phyloP scores from a whole-genome alignment of 164 flowering plant genomes.

The Hamamelis virginiana region DNA sequence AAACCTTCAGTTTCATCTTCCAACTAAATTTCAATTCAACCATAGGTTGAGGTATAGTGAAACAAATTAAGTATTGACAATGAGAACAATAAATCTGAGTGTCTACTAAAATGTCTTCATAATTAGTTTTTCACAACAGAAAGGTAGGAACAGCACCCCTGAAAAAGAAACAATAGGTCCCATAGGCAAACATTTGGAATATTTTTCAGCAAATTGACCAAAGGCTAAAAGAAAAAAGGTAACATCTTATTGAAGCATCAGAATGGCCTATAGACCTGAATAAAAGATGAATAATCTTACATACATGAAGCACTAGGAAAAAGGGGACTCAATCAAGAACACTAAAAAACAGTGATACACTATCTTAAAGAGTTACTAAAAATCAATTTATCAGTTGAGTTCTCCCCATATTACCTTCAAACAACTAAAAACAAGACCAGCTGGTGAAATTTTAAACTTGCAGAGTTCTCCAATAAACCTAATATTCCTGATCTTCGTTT shows the following conservation, averaged over 20 bases:
- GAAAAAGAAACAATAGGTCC: no score
- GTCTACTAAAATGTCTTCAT: not conserved
- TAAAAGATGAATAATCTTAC: not conserved
- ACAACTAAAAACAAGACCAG: slow-evolving; percentile 82
- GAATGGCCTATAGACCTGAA: not conserved
- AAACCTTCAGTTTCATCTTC: not conserved
- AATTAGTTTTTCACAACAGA: not conserved
- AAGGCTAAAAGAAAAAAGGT: no score
- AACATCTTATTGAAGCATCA: not conserved
- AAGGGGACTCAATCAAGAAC: no score
- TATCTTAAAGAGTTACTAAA: not conserved
- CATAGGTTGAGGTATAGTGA: not conserved
- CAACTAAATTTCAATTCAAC: not conserved
- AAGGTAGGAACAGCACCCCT: no score
- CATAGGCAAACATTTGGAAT: no score
- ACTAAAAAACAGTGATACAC: not conserved
- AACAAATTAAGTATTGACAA: not conserved
- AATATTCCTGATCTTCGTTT: slow-evolving; percentile 89
- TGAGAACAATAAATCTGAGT: not conserved
- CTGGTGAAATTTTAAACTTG: slow-evolving; percentile 87
- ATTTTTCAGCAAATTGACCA: no score
- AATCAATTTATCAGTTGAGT: not conserved
- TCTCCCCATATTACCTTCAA: slow-evolving; percentile 59
- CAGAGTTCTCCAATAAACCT: slow-evolving; percentile 97
- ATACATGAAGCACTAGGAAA: not conserved